Evolutionary conservation across 2,329 filamentous ascomycete genomes (phyloP).

Genomic region (Botrytis fragariae): DNA sequence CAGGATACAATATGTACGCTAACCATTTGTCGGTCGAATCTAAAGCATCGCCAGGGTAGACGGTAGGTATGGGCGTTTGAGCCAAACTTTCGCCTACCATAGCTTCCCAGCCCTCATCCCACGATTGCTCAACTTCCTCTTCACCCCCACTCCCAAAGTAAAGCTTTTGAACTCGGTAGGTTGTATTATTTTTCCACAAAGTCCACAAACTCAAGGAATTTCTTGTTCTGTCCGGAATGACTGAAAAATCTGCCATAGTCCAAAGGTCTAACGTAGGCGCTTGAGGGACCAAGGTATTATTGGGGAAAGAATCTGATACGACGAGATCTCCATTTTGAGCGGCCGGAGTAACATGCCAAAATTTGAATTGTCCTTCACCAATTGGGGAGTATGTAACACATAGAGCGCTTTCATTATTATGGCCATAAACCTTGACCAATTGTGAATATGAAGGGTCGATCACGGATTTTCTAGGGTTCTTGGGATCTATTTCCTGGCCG

Average conservation of each 20-base stretch:
- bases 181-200: constrained; percentile 81
- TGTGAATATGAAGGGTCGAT: constrained; percentile 78
- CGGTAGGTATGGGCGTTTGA: constrained; percentile 52
- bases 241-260: constrained; percentile 74
- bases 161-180: constrained; percentile 71
- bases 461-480: constrained; percentile 69
- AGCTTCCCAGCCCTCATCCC: constrained; percentile 68
- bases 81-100: constrained; percentile 60
- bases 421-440: constrained; percentile 69
- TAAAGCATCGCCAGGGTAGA: constrained; percentile 62
- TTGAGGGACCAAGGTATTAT: constrained; percentile 63
- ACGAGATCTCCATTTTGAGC: constrained; percentile 59
- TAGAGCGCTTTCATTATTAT: constrained; percentile 50
- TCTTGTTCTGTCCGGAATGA: constrained; percentile 51
- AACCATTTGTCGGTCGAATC: constrained; percentile 85
- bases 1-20: constrained; percentile 76
- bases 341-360: constrained; percentile 69
- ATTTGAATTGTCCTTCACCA: constrained; percentile 87
- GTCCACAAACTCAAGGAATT: constrained; percentile 66
- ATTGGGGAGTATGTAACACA: constrained; percentile 86
- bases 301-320: constrained; percentile 69
- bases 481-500: constrained; percentile 60
- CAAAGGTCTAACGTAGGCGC: constrained; percentile 73
- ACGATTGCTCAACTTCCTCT: constrained; percentile 42
- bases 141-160: constrained; percentile 58